Percentiles rank a stretch among this genome's conserved stretches.
Evolutionary conservation across 306 rosid species (phyloP).

Genomic region (Medicago truncatula): DNA sequence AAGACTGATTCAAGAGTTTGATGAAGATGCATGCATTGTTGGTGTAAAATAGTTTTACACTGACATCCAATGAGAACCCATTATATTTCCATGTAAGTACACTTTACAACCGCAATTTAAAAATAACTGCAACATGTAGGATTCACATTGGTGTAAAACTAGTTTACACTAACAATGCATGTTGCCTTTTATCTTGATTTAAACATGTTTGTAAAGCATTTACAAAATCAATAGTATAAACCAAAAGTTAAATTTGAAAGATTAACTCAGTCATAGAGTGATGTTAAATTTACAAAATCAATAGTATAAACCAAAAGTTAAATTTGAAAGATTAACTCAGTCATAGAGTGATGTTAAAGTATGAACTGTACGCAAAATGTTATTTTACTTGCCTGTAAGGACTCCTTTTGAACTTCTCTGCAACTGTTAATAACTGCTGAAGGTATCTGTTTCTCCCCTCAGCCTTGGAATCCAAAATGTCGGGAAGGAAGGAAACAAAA

Average conservation of each 20-base stretch:
- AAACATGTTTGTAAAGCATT: conserved; percentile 2
- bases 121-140: not conserved
- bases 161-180: not conserved
- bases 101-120: not conserved
- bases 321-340: conserved; percentile 3
- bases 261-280: not conserved
- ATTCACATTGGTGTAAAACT: not conserved
- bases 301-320: not conserved
- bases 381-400: conserved; percentile 76
- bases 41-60: not conserved
- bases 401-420: conserved; percentile 89
- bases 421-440: conserved; percentile 80
- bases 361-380: conserved; percentile 13
- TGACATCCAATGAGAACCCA: not conserved
- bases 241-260: not conserved
- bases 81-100: not conserved
- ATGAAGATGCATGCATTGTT: not conserved
- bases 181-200: not conserved
- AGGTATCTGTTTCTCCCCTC: conserved; percentile 91
- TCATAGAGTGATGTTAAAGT: not conserved
- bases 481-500: conserved; percentile 95
- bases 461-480: conserved; percentile 95
- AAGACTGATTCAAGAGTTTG: not conserved
- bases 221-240: conserved; percentile 11
- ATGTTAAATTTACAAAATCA: conserved; percentile 7